These are phyloP conservation scores for Fusarium phyllophilum DNA, from an alignment of 2,329 filamentous ascomycete genomes.

Conservation along the genomic window DNA sequence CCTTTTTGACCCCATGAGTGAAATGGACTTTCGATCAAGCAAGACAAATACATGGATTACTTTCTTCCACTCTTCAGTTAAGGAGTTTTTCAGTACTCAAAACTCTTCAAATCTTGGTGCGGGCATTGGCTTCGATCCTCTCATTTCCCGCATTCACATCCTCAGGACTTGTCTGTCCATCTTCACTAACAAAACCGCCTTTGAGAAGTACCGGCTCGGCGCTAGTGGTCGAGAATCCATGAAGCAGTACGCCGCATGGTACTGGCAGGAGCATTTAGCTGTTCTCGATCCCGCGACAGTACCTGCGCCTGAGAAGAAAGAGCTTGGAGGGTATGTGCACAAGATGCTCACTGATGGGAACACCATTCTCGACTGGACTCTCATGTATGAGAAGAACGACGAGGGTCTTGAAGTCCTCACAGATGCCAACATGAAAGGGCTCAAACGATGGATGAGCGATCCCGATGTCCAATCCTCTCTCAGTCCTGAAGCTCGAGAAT, in stretches of 20 bases:
- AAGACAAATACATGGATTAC: conserved; percentile 52
- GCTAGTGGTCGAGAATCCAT: conserved; percentile 44
- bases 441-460: conserved; percentile 51
- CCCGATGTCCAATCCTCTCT: conserved; percentile 47
- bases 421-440: conserved; percentile 51
- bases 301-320: conserved; percentile 44
- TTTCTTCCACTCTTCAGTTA: conserved; percentile 54
- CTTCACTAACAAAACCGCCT: conserved; percentile 50
- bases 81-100: conserved; percentile 52
- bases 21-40: conserved; percentile 56
- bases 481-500: conserved; percentile 43
- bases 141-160: conserved; percentile 50
- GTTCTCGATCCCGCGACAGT: conserved; percentile 47
- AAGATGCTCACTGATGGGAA: conserved; percentile 52
- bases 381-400: conserved; percentile 53
- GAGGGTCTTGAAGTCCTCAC: conserved; percentile 56
- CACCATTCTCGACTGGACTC: conserved; percentile 54
- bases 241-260: conserved; percentile 56
- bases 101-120: conserved; percentile 38
- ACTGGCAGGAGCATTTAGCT: conserved; percentile 56
- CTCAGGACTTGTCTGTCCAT: conserved; percentile 53
- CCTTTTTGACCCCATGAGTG: conserved; percentile 44
- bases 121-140: conserved; percentile 49
- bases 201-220: conserved; percentile 43
- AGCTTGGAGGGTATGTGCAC: conserved; percentile 48